Base-by-base conservation (phyloP, 2,329 filamentous ascomycete genomes). In the Sporothrix globosa region DNA sequence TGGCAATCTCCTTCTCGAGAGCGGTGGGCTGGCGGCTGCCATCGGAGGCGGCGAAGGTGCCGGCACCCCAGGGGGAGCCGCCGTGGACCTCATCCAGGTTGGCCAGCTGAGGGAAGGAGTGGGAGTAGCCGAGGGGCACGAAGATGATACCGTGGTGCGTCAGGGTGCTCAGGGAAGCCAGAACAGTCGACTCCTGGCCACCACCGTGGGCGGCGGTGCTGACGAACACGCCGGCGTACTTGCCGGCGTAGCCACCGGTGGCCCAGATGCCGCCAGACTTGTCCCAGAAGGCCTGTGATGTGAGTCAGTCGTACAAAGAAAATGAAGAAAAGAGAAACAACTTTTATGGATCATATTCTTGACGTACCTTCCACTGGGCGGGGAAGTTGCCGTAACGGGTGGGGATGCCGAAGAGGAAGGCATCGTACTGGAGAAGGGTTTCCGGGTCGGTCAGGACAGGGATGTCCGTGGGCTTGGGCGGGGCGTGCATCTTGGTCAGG, bases 301-400 rank as follows among this genome's bases (percentile, higher is more conserved):
- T 70, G 19, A 70, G 66, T 44, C 11, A 39, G 50, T 17, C 27
- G 3, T 2, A 44, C 19, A 21, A 2, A 65, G 39, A 56, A 5
- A n/a, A 24, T 30, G 46, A 17, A 39, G 27, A 21, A 39, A 17
- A 39, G 27, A 21, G 21, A 10, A 4, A 30, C n/a, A 30, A 30
- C 27, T 4, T 4, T 30, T 4, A 30, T 3, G 3, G 2, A 30
- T 3, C 2, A 30, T 30, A 30, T 30, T 30, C 13, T 54, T 14
- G 6, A 70, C 76, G 68, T 74, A 81, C 82, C 86, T 96, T 97
- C 92, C 92, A 97, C 84, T 99, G 96, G 21, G 91, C 92, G 65
- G 95, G 94, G 87, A 97, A 97, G 88, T 96, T 98, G 77, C 96
- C 96, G 84, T 92, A 99, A 75, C 96, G 89, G 67, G 96, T 99